Conservation (phyloP, 805 yeast genomes). For the Myxozyma mucilagina region DNA sequence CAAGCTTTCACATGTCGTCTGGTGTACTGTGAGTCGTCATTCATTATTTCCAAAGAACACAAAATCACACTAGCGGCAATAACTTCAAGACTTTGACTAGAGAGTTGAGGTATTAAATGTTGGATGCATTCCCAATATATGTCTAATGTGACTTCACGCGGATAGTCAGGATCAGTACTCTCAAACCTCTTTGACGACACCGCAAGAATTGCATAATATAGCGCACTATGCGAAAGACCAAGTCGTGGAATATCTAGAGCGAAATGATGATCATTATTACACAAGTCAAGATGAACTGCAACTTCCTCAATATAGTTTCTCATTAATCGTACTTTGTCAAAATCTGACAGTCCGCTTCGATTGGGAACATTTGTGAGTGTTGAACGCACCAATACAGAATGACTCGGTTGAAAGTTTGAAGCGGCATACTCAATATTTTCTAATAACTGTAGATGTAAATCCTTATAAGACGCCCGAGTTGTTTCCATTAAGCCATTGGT, state of each 20-base stretch:
- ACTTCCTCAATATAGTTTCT: constrained; percentile 43
- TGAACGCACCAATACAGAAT: neutral
- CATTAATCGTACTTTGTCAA: constrained; percentile 2
- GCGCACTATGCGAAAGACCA: constrained; percentile 36
- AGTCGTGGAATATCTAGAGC: constrained; percentile 42
- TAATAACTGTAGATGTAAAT: neutral
- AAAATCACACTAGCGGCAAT: constrained; percentile 46
- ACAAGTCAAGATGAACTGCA: constrained; percentile 43
- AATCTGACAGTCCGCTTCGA: neutral
- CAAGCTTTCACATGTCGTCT: constrained; percentile 46
- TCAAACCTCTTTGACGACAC: constrained; percentile 43
- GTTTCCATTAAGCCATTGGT: neutral
- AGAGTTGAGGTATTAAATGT: constrained; percentile 11
- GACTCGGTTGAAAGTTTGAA: neutral
- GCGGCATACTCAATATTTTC: neutral
- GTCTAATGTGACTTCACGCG: constrained; percentile 39
- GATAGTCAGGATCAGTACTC: constrained; percentile 36
- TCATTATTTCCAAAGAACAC: constrained; percentile 48
- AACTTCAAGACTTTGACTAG: constrained; percentile 31
- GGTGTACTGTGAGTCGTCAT: constrained; percentile 45
- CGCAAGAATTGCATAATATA: constrained; percentile 41
- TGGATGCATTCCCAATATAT: constrained; percentile 16
- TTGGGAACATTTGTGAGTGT: neutral
- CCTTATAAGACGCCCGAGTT: neutral
- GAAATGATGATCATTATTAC: constrained; percentile 42